These are phyloP conservation scores for Cinnamomum micranthum DNA, from an alignment of 164 flowering plant species.

Conservation along the genomic window DNA sequence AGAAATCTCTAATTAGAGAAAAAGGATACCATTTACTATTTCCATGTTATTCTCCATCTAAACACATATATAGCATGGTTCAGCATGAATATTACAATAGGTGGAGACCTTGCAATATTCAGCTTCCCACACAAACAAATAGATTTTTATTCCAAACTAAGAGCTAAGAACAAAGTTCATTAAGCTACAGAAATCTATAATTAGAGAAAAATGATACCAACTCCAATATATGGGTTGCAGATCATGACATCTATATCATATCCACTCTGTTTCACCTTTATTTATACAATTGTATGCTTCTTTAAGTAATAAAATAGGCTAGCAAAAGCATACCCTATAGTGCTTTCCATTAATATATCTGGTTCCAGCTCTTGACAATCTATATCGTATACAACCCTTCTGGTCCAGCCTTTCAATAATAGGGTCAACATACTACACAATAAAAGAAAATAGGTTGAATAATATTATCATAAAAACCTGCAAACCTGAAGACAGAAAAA, in stretches of 20 bases:
- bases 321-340: constrained; percentile 49
- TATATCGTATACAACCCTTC: constrained; percentile 55
- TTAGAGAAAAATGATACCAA: neutral
- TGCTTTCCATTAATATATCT: constrained; percentile 81
- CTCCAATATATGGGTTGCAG: neutral
- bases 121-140: no score
- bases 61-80: no score
- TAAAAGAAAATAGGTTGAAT: neutral
- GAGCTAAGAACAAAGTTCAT: neutral
- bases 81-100: no score
- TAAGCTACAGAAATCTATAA: neutral
- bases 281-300: neutral
- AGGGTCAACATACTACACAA: constrained; percentile 78
- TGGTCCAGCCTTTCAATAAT: constrained; percentile 71
- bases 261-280: neutral
- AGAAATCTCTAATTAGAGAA: neutral
- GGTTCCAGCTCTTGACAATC: constrained; percentile 75
- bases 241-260: neutral
- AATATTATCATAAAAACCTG: neutral
- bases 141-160: no score
- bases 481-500: neutral
- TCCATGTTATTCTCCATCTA: no score
- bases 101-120: no score
- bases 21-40: no score
- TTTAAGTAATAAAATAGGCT: neutral